Evolutionary conservation across 129 eudicot species (phyloP).

Genomic region (carrot (Daucus carota)): DNA sequence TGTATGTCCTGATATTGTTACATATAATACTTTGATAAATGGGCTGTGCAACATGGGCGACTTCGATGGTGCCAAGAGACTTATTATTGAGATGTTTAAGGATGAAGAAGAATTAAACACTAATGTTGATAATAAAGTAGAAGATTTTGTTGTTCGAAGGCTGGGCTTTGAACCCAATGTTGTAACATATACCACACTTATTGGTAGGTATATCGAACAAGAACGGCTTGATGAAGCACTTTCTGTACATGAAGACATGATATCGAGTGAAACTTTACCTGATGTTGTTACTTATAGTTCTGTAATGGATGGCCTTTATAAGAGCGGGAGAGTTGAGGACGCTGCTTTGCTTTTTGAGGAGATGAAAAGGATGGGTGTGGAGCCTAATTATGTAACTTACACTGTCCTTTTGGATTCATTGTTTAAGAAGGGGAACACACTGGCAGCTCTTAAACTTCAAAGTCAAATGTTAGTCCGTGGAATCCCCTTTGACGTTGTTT

Average conservation of each 20-base stretch:
- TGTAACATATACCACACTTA: constrained; percentile 58
- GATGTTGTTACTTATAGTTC: constrained; percentile 67
- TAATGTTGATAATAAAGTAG: constrained; percentile 10
- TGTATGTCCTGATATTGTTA: constrained; percentile 52
- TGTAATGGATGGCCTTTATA: constrained; percentile 54
- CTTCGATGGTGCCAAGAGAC: constrained; percentile 43
- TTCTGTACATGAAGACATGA: constrained; percentile 48
- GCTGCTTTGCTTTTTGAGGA: constrained; percentile 52
- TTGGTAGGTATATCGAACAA: constrained; percentile 38
- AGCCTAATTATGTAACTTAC: constrained; percentile 75
- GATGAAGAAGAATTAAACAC: not conserved
- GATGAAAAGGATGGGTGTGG: constrained; percentile 51
- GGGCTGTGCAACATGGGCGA: constrained; percentile 55
- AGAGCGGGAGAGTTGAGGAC: constrained; percentile 48
- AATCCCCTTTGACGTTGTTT: constrained; percentile 56
- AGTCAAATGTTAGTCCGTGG: constrained; percentile 89
- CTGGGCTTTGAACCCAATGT: constrained; percentile 36
- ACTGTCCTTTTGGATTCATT: constrained; percentile 45
- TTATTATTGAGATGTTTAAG: constrained; percentile 44
- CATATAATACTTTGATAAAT: constrained; percentile 66
- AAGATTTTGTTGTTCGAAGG: constrained; percentile 10
- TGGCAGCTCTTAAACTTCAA: constrained; percentile 40
- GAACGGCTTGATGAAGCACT: constrained; percentile 41
- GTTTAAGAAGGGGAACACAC: constrained; percentile 30
- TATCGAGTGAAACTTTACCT: constrained; percentile 39